Base-by-base conservation (phyloP, 2,329 filamentous ascomycete genomes). In the Ascocoryne sarcoides region DNA sequence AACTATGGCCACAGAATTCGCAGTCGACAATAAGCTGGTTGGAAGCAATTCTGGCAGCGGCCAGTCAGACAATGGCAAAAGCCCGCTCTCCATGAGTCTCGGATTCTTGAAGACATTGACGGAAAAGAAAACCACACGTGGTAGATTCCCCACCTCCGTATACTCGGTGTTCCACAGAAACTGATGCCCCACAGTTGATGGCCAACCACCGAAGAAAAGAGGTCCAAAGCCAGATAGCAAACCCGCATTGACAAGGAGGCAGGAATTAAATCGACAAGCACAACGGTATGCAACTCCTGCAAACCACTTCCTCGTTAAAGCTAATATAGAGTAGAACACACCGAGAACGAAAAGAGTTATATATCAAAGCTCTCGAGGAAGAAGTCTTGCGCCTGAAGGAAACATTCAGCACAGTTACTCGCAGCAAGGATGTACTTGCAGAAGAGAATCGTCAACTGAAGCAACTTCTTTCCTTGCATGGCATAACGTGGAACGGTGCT, bases 201-300 rank as follows among this genome's bases (percentile, higher is more conserved):
- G 87, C 33, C 17, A 19, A 20, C 16, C 83, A 7, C 79, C 86
- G 2, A 98, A 96, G 66, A 79, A 86, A 51, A 79, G 92, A 62
- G 92, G 92, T 1, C 92, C 92, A 0, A 96, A 96, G 61, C 92
- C 92, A 15, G 92, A 96, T 62, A 93, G 84, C 68, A 95, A 94
- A 60, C 92, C 92, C 14, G 90, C 92, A 32, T 67, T 95, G 55
- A 96, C 90, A 15, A 75, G 90, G 47, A 78, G 90, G 49, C 92
- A 96, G 60, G 90, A 96, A 62, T 68, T 96, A 46, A 96, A 96
- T 60, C 78, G 92, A 48, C 90, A 96, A 66, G 92, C 92, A 20
- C 92, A 96, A 64, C 82, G 89, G 89, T 93, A 76, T 53, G 64
- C 20, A 37, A 21, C n/a, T 17, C 16, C 10, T 5, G 10, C 30